Conservation (phyloP, 345 rosid species). For the Noccaea bulbosa region DNA sequence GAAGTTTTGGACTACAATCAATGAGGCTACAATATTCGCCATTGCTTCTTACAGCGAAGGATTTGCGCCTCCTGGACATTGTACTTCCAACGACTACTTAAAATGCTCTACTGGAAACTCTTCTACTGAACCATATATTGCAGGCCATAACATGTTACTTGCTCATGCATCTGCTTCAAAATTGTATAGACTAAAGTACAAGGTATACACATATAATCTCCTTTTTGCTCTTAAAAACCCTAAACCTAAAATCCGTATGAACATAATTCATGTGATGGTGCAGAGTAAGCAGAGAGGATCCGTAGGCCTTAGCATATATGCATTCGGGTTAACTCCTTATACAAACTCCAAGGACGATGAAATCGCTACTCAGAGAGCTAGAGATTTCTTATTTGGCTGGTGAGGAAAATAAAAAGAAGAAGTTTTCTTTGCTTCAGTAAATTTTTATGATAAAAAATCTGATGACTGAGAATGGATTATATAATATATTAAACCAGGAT, state of each 20-base stretch:
- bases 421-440: background rate
- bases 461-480: no score
- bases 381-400: slow-evolving; percentile 56
- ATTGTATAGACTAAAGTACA: slow-evolving; percentile 62
- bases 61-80: slow-evolving; percentile 47
- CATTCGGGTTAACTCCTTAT: slow-evolving; percentile 47
- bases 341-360: slow-evolving; percentile 54
- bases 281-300: slow-evolving; percentile 62
- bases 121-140: slow-evolving; percentile 71
- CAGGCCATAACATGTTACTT: slow-evolving; percentile 62
- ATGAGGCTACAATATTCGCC: slow-evolving; percentile 63
- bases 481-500: slow-evolving; percentile 40
- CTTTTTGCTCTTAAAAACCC: background rate
- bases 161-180: slow-evolving; percentile 74
- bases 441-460: background rate
- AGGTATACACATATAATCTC: slow-evolving; percentile 42
- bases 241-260: background rate
- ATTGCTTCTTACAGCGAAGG: slow-evolving; percentile 48
- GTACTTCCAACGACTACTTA: slow-evolving; percentile 44
- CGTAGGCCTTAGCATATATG: slow-evolving; percentile 52
- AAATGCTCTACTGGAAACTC: slow-evolving; percentile 60
- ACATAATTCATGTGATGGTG: slow-evolving; percentile 12
- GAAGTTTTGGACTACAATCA: slow-evolving; percentile 67
- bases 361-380: slow-evolving; percentile 52
- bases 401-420: slow-evolving; percentile 27